Evolutionary conservation across 176 grass and related monocot genomes (phyloP).

Genomic region (Aegilops bicornis): DNA sequence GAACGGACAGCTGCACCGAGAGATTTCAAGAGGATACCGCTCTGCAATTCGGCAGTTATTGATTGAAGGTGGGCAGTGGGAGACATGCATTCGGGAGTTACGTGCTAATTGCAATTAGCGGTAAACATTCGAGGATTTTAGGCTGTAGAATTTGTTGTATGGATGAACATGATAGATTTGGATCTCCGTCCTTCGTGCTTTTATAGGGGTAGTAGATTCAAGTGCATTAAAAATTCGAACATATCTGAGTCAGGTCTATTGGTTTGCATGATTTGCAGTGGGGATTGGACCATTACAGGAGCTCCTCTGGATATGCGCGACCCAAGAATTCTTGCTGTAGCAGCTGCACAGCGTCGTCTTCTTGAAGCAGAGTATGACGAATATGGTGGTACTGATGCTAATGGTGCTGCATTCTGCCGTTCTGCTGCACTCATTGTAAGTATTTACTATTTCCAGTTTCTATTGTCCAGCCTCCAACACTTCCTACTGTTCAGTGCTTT

Average conservation of each 20-base stretch:
- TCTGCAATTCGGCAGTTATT: no score
- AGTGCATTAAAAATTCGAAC: background rate
- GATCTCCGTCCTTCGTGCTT: no score
- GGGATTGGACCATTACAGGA: slow-evolving; percentile 63
- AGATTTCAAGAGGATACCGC: no score
- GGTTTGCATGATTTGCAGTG: slow-evolving; percentile 56
- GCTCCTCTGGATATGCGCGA: slow-evolving; percentile 73
- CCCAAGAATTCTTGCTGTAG: slow-evolving; percentile 80
- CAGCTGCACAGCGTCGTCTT: slow-evolving; percentile 71
- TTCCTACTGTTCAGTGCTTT: background rate
- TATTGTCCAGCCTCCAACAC: background rate
- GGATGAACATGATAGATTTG: no score
- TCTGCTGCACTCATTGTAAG: slow-evolving; percentile 90
- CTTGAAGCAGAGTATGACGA: slow-evolving; percentile 94
- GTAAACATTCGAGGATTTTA: no score
- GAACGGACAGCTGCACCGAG: no score
- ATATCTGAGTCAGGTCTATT: slow-evolving; percentile 14
- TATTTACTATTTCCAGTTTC: background rate
- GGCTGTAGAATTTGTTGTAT: no score
- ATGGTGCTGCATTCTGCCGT: slow-evolving; percentile 82
- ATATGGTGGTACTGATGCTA: slow-evolving; percentile 71
- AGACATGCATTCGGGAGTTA: no score
- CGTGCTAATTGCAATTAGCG: no score
- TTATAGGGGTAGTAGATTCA: background rate
- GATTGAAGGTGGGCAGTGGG: no score